These are phyloP conservation scores for Fraxinus sp. DNA, from an alignment of 305 asterid genomes.

Conservation along the genomic window DNA sequence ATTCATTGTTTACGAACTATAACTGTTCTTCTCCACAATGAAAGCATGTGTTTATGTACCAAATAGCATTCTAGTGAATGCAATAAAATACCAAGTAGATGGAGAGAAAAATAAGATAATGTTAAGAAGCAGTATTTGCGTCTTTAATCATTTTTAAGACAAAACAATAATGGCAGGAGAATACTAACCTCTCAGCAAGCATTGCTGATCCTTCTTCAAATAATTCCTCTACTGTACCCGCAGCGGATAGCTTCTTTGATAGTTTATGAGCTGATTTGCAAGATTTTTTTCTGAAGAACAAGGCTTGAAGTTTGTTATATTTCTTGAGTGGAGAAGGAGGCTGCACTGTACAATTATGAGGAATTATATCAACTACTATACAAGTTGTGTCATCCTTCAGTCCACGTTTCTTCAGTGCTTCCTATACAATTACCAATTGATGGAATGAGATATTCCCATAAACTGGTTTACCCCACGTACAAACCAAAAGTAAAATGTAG, in stretches of 20 bases:
- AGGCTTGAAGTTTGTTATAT: constrained; percentile 52
- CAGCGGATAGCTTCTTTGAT: constrained; percentile 59
- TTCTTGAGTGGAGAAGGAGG: constrained; percentile 60
- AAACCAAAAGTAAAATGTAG: neutral
- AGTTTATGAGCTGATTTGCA: constrained; percentile 44
- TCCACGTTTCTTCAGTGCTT: constrained; percentile 71
- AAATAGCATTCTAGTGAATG: neutral
- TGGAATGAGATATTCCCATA: constrained; percentile 16
- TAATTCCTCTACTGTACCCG: constrained; percentile 76
- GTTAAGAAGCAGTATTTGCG: neutral
- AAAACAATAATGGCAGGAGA: neutral
- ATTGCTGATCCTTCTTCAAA: constrained; percentile 98
- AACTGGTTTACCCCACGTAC: neutral
- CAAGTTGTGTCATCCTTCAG: constrained; percentile 94
- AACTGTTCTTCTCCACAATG: neutral
- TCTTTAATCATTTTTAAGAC: neutral
- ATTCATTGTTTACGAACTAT: neutral
- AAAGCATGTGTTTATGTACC: neutral
- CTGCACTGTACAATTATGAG: constrained; percentile 44
- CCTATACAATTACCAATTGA: constrained; percentile 42
- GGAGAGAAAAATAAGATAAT: neutral
- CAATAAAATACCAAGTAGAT: neutral
- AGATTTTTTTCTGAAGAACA: constrained; percentile 49
- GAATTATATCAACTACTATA: constrained; percentile 74
- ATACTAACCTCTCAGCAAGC: constrained; percentile 79